Conservation (phyloP, 2,329 filamentous ascomycete species). For the Stagonosporopsis vannaccii region DNA sequence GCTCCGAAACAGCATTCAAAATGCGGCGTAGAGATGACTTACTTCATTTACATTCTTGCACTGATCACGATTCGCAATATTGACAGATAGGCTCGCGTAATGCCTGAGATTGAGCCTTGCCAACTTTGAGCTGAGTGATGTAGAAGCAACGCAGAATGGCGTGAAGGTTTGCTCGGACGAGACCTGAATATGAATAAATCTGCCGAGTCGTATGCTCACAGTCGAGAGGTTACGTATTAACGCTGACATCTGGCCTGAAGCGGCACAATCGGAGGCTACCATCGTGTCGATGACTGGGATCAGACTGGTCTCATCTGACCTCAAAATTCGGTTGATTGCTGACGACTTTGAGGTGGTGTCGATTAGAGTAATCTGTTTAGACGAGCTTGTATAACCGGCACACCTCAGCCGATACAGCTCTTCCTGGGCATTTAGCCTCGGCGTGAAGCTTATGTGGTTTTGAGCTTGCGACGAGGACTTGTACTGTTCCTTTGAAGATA, state of each 20-base stretch:
- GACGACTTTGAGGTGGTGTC: not conserved
- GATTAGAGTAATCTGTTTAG: conserved; percentile 9
- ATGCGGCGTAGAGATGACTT: not conserved
- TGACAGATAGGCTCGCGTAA: not conserved
- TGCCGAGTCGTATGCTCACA: too few species aligned
- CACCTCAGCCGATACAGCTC: conserved; percentile 3
- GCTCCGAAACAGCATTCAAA: not conserved
- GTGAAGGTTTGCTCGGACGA: not conserved
- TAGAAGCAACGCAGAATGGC: not conserved
- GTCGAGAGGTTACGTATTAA: not conserved
- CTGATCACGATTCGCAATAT: not conserved
- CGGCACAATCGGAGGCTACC: not conserved
- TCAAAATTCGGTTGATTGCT: not conserved
- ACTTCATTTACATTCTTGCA: not conserved
- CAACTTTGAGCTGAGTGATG: not conserved
- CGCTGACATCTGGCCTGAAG: not conserved
- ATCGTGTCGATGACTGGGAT: not conserved
- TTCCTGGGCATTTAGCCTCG: conserved; percentile 5
- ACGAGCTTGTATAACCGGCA: conserved; percentile 11
- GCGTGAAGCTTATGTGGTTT: conserved; percentile 10
- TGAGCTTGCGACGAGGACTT: not conserved
- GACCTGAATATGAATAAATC: too few species aligned
- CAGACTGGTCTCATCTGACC: not conserved
- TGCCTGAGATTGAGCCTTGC: not conserved
- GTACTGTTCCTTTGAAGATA: not conserved